Conservation (phyloP, 2,329 filamentous ascomycete genomes). For the Aspergillus japonicus region DNA sequence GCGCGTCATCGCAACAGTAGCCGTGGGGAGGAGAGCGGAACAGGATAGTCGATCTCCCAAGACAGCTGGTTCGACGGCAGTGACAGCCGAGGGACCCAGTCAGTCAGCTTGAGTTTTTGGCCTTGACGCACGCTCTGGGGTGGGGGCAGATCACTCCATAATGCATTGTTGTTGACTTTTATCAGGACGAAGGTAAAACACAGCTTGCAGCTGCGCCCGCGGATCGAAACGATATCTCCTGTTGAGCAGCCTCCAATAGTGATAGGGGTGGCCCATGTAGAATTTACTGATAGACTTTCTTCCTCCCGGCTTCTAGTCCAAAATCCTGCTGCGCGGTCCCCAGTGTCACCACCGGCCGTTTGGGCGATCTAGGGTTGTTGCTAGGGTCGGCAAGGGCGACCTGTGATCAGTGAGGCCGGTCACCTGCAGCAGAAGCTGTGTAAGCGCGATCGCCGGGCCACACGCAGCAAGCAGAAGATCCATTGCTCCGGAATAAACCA, state of each 20-base stretch:
- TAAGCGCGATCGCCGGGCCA: background rate
- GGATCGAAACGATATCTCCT: background rate
- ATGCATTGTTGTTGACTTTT: background rate
- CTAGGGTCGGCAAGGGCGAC: background rate
- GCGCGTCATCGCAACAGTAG: background rate
- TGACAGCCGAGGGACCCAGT: conserved; percentile 11
- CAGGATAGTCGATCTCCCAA: conserved; percentile 2
- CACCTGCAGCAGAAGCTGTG: background rate
- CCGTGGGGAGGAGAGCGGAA: background rate
- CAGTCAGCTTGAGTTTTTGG: background rate
- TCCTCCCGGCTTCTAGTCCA: background rate
- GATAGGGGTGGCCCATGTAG: background rate
- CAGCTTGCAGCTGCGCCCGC: background rate
- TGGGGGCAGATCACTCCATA: background rate
- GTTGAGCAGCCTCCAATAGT: background rate
- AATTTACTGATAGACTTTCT: background rate
- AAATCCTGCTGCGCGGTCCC: background rate
- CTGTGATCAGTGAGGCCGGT: background rate
- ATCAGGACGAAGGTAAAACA: background rate
- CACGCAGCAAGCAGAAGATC: background rate
- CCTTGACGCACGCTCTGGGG: background rate
- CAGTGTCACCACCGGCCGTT: background rate
- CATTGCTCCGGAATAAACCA: background rate
- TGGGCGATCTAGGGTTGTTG: background rate
- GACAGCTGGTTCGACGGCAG: conserved; percentile 12